phyloP scores from a whole-genome alignment of 1,139 yeast genomes.

The Sugiyamaella neomexicana region DNA sequence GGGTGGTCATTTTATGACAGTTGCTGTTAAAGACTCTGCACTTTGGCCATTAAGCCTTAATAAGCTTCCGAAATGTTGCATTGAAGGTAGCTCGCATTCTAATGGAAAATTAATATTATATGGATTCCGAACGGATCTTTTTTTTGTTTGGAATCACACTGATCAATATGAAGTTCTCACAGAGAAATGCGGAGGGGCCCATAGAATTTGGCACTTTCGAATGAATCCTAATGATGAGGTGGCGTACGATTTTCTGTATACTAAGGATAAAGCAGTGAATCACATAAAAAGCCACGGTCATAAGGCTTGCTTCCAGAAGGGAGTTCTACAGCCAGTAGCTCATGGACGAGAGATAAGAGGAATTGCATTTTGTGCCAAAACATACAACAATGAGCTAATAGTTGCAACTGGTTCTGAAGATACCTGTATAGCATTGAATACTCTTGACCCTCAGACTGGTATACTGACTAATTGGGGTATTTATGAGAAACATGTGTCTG shows the following conservation, averaged over 20 bases:
- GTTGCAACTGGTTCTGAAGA: conserved; percentile 84
- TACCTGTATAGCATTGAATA: conserved; percentile 65
- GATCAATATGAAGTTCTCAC: conserved; percentile 66
- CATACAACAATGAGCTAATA: conserved; percentile 36
- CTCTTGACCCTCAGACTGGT: conserved; percentile 46
- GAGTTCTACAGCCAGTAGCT: conserved; percentile 55
- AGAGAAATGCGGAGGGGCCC: conserved; percentile 90
- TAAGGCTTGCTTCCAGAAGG: conserved; percentile 33
- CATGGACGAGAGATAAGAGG: conserved; percentile 80
- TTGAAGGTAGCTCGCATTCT: conserved; percentile 66
- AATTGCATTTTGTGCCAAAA: conserved; percentile 36
- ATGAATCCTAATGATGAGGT: conserved; percentile 24
- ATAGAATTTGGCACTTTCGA: conserved; percentile 65
- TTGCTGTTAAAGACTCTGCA: conserved; percentile 22
- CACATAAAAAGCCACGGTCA: conserved; percentile 18
- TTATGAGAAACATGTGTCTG: conserved; percentile 81
- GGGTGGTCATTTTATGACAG: conserved; percentile 33
- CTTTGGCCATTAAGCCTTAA: conserved; percentile 55
- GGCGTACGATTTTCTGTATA: conserved; percentile 48
- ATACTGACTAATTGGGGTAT: conserved; percentile 54
- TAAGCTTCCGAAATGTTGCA: conserved; percentile 68
- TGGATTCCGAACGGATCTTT: conserved; percentile 80
- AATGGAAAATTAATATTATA: conserved; percentile 54
- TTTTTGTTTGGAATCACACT: conserved; percentile 83
- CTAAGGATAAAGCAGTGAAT: conserved; percentile 48